phyloP scores from a whole-genome alignment of 345 rosid species.

The Populus alba region DNA sequence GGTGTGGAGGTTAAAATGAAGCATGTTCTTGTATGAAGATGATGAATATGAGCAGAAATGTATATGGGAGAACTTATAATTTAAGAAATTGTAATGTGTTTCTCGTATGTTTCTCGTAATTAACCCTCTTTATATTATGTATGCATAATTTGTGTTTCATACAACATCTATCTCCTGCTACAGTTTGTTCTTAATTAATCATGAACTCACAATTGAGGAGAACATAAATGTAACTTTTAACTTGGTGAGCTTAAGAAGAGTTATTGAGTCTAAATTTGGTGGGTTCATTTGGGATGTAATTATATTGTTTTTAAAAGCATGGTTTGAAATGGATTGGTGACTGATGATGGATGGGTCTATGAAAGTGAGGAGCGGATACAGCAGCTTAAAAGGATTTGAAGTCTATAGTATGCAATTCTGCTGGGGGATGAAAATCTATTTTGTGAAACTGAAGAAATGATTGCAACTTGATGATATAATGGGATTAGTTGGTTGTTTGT shows the following conservation, averaged over 20 bases:
- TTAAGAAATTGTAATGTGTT: neutral
- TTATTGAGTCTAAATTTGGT: neutral
- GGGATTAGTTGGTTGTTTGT: neutral
- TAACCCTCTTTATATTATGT: neutral
- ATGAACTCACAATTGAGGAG: neutral
- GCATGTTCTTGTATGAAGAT: neutral
- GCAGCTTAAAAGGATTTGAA: neutral
- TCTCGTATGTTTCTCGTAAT: neutral
- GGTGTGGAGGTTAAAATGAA: neutral
- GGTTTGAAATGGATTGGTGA: neutral
- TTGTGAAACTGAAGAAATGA: neutral
- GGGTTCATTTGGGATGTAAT: neutral
- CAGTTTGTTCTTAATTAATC: neutral
- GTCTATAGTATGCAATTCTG: neutral
- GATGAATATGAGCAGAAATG: neutral
- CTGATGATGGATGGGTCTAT: neutral
- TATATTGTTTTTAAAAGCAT: neutral
- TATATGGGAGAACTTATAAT: neutral
- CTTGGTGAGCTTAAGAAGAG: neutral
- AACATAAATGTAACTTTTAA: neutral
- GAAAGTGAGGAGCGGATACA: neutral
- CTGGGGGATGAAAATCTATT: neutral
- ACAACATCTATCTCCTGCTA: neutral
- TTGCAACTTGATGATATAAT: neutral
- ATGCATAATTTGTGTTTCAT: neutral